A percentile compares a stretch with the other conserved stretches of the same genome.
These are phyloP conservation scores for Aegilops bicornis DNA, from an alignment of 176 grass and related monocot species.

Conservation along the genomic window DNA sequence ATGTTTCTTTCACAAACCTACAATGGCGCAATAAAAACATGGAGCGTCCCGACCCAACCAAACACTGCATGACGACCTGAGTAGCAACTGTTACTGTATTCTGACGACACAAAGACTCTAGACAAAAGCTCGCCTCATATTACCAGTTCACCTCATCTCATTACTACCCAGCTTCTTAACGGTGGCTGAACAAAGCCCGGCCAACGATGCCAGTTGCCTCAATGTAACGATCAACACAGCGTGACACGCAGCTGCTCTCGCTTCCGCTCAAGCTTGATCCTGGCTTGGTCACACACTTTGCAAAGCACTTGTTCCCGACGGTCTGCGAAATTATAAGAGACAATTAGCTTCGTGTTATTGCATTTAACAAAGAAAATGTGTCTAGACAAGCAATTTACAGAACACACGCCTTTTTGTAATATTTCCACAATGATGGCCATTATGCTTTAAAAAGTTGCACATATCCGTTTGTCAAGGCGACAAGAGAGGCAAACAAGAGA, in stretches of 20 bases:
- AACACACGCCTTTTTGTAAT: neutral
- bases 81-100: neutral
- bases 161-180: conserved; percentile 19
- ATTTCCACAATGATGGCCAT: neutral
- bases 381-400: neutral
- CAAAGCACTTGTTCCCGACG: conserved; percentile 86
- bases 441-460: too few species aligned
- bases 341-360: neutral
- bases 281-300: conserved; percentile 85
- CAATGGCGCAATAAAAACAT: neutral
- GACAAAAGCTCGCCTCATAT: neutral
- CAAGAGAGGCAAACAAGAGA: too few species aligned
- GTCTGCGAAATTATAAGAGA: conserved; percentile 42
- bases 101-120: neutral
- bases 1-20: neutral
- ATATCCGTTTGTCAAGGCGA: neutral
- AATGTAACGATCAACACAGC: conserved; percentile 81
- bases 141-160: neutral
- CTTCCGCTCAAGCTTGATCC: conserved; percentile 77
- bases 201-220: conserved; percentile 76
- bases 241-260: conserved; percentile 82
- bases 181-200: conserved; percentile 60
- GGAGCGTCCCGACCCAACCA: neutral
- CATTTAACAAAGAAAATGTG: neutral
- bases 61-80: conserved; percentile 3